Conservation (phyloP, 2,329 filamentous ascomycete genomes). For the Tolypocladium album region DNA sequence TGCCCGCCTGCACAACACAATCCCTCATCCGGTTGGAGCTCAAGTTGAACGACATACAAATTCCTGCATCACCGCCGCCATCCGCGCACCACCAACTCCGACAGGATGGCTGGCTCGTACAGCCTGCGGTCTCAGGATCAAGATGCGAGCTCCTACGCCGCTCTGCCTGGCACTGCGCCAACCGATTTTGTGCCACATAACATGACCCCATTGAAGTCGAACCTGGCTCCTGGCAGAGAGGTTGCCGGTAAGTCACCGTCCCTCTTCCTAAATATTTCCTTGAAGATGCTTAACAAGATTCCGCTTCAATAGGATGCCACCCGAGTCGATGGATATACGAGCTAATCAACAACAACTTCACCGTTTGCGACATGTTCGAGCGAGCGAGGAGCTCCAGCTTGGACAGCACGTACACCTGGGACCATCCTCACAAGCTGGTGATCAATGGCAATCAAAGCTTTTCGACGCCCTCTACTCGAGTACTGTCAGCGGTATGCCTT, state of each 20-base stretch:
- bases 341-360: slow-evolving; percentile 25
- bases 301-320: slow-evolving; percentile 18
- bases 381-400: slow-evolving; percentile 17
- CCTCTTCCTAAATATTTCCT: background rate
- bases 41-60: background rate
- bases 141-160: slow-evolving; percentile 16
- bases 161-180: slow-evolving; percentile 19
- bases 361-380: slow-evolving; percentile 24
- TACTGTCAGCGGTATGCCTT: slow-evolving; percentile 27
- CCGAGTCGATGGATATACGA: slow-evolving; percentile 31
- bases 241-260: slow-evolving; percentile 13
- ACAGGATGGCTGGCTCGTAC: slow-evolving; percentile 18
- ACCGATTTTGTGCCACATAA: slow-evolving; percentile 18
- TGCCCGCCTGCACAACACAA: background rate
- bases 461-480: slow-evolving; percentile 10
- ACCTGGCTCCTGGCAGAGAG: slow-evolving; percentile 13
- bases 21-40: background rate
- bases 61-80: background rate
- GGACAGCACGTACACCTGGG: slow-evolving; percentile 19
- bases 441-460: slow-evolving; percentile 29
- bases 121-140: slow-evolving; percentile 16
- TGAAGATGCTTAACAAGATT: background rate
- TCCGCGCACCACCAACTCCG: background rate
- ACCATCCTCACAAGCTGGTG: slow-evolving; percentile 24
- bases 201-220: slow-evolving; percentile 19